Conservation (phyloP, 495 filamentous ascomycete species). For the Aspergillus olivimuriae region DNA sequence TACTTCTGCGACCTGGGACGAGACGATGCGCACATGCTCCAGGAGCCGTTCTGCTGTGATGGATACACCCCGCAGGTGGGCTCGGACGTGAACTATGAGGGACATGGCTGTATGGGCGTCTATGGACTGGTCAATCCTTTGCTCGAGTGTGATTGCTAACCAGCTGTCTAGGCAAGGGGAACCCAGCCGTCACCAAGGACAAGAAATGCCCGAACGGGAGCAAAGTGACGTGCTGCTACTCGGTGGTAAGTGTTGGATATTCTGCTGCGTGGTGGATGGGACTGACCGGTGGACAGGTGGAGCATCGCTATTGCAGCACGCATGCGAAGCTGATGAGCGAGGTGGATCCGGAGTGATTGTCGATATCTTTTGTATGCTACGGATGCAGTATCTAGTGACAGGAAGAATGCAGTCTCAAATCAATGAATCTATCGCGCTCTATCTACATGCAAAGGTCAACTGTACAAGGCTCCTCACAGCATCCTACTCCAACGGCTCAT, state of each 20-base stretch:
- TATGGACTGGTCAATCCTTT: conserved; percentile 7
- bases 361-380: too few species aligned
- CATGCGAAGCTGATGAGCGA: not conserved
- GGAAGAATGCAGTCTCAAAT: too few species aligned
- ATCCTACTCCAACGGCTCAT: too few species aligned
- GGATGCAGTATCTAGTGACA: too few species aligned
- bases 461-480: too few species aligned
- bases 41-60: conserved; percentile 35
- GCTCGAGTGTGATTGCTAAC: too few species aligned
- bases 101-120: not conserved
- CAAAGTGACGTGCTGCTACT: conserved; percentile 13
- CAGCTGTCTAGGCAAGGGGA: too few species aligned
- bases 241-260: conserved; percentile 8
- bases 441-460: too few species aligned
- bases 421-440: too few species aligned
- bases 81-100: conserved; percentile 14
- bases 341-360: not conserved
- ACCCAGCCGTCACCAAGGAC: too few species aligned
- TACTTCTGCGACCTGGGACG: conserved; percentile 28
- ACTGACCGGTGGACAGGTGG: not conserved
- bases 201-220: conserved; percentile 10
- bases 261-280: not conserved
- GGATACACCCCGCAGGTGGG: conserved; percentile 15
- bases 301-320: not conserved
- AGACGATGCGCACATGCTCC: conserved; percentile 30